These are phyloP conservation scores for Microbotryum silenes-acaulis DNA, from an alignment of 1,284 basidiomycete genomes.

Conservation along the genomic window DNA sequence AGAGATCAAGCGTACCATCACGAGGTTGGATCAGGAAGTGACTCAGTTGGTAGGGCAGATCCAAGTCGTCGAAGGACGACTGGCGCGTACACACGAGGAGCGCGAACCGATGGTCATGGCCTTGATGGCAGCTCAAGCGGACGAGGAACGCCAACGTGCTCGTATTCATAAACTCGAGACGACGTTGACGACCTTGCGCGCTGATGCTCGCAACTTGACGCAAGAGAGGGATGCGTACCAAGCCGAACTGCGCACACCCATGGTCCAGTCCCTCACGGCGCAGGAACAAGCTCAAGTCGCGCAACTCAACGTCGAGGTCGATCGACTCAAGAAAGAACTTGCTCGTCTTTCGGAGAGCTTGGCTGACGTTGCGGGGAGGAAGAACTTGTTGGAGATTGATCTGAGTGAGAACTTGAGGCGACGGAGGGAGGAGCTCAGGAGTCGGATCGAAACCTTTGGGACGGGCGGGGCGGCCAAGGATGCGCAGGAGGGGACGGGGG, in stretches of 20 bases:
- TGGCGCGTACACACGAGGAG: conserved; percentile 61
- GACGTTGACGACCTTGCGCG: conserved; percentile 61
- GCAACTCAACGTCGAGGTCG: conserved; percentile 65
- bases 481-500: conserved; percentile 49
- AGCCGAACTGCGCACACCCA: conserved; percentile 65
- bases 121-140: conserved; percentile 54
- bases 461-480: conserved; percentile 52
- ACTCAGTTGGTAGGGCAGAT: conserved; percentile 67
- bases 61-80: conserved; percentile 61
- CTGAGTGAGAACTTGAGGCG: conserved; percentile 79
- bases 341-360: conserved; percentile 61
- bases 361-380: conserved; percentile 68
- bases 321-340: conserved; percentile 61
- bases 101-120: conserved; percentile 63
- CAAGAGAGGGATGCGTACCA: conserved; percentile 56
- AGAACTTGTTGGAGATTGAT: conserved; percentile 82
- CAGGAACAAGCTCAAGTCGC: conserved; percentile 67
- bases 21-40: conserved; percentile 76
- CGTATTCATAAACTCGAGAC: conserved; percentile 60
- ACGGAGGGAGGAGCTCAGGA: conserved; percentile 64
- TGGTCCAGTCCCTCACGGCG: conserved; percentile 62
- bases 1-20: conserved; percentile 65
- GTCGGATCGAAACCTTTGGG: conserved; percentile 65
- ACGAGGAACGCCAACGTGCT: conserved; percentile 61
- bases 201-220: conserved; percentile 56